Evolutionary conservation across 2,329 filamentous ascomycete genomes (phyloP), one percentile per base, ranked within the genome.

Genomic region (Seiridium cupressi): DNA sequence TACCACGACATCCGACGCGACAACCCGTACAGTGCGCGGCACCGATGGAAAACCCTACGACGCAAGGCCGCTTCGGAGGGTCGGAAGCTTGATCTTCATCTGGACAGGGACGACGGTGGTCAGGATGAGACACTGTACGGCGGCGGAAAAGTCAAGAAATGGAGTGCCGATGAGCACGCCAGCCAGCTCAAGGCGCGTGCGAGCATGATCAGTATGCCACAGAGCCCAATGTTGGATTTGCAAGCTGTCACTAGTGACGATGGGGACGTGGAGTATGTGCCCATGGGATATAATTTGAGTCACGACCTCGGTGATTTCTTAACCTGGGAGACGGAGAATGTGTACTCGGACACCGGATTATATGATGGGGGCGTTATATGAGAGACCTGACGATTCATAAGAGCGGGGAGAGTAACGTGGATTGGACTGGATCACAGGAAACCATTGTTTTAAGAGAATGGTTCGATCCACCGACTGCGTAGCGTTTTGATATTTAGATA

Each of bases 251-350:
- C 72, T 34, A 73, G 72, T 42, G 75, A 74, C 32, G 73, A 75
- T 47, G 76, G 73, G n/a, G 72, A 76, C 58, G 63, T 74, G 36
- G 75, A 77, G 57, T 68, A 76, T 8, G 78, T 84, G 57, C 81
- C 84, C 0, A 87, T 88, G 84, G 84, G 84, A 0, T 87, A 81
- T 67, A 88, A 88, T 63, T 74, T 88, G 2, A 79, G 79, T 9
- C 82, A 86, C 62, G 85, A 87, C 66, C 68, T 87, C 44, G 82
- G 81, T 1, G 84, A 87, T 62, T 87, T 85, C 64, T 67, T 88
- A 53, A 77, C 74, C 58, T 87, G 84, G 84, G 84, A 85, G 69
- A 73, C 80, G 3, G 79, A 84, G 64, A 75, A 84, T 58, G 78
- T 79, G 2, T 80, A 76, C 59, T 73, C 72, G 2, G 64, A 57